A percentile compares a stretch with the other conserved stretches of the same genome.
Evolutionary conservation across 306 rosid genomes (phyloP).

Genomic region (Psophocarpus tetragonolobus): DNA sequence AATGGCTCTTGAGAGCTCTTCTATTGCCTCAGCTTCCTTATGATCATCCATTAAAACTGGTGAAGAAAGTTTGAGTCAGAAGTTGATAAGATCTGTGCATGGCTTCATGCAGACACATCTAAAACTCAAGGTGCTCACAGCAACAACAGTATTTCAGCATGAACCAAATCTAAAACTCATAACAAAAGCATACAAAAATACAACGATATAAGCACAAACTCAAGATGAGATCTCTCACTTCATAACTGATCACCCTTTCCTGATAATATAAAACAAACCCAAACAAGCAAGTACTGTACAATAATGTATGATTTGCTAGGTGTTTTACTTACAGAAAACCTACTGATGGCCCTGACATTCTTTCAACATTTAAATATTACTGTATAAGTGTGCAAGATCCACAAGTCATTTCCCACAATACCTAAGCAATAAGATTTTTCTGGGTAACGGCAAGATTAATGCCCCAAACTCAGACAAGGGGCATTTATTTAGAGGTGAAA

Average conservation of each 20-base stretch:
- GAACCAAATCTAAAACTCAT: not conserved
- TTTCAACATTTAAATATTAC: not conserved
- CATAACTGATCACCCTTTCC: not conserved
- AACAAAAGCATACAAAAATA: slow-evolving; percentile 1
- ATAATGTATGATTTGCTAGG: slow-evolving; percentile 1
- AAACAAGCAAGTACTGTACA: not conserved
- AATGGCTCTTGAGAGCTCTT: slow-evolving; percentile 74
- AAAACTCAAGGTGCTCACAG: not conserved
- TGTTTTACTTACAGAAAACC: not conserved
- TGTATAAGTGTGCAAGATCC: not conserved
- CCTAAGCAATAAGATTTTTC: not conserved
- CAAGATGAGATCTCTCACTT: slow-evolving; percentile 4
- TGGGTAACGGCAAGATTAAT: not conserved
- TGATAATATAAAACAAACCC: slow-evolving; percentile 25
- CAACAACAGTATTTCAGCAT: slow-evolving; percentile 15
- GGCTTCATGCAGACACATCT: not conserved
- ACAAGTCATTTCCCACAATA: not conserved
- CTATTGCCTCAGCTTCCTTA: slow-evolving; percentile 81
- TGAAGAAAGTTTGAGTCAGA: slow-evolving; percentile 44
- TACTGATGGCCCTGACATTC: not conserved
- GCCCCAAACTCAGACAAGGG: not conserved
- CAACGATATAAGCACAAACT: slow-evolving; percentile 7
- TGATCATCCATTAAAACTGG: slow-evolving; percentile 96
- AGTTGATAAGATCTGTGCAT: slow-evolving; percentile 8
- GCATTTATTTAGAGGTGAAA: not conserved